Evolutionary conservation across 805 yeast species (phyloP), one percentile per base, ranked within the genome.

Genomic region (Myxozyma geophila): DNA sequence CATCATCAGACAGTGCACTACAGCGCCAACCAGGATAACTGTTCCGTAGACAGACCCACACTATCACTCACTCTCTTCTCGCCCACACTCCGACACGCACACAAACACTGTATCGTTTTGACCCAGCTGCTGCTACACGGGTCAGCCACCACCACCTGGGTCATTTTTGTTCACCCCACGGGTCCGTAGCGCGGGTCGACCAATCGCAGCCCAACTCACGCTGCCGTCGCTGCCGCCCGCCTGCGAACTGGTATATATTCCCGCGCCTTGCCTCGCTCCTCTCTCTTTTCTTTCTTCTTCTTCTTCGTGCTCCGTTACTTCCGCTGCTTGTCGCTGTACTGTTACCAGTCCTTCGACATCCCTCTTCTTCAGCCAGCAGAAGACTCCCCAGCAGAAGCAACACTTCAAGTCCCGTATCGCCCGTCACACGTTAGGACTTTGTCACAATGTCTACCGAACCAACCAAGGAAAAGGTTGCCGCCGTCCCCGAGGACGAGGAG

Each of bases 401-500:
- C 28, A 28, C 28, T 28, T 28, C 28, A 39, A 39, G 60, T 50
- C 55, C 48, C 4, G 54, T 50, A 23, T 36, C 35, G 33, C 41
- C 51, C 37, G 28, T 17, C 39, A 46, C 48, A 19, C 37, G 54
- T 28, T 21, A 48, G 40, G 33, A 37, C 33, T 37, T 58, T 51
- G 51, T 58, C 28, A 59, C 39, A 40, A 70, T 66, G 70, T 57
- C 69, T 35, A 70, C 73, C 49, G 60, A 51, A 46, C 72, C 73
- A 28, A 70, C 73, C 23, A 23, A 47, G 23, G 73, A 70, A 60
- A 70, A 70, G 66, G 82, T 82, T 65, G 82, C 82, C 68, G 82
- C 79, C 66, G 85, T 81, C 71, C 86, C 79, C 53, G 87, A 79
- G 62, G 85, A 81, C 61, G 83, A 81, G n/a, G 88, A 83, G 39